Evolutionary conservation across 1,284 basidiomycete genomes (phyloP), one percentile per base, ranked within the genome.

Genomic region (Uromyces viciae-fabae): DNA sequence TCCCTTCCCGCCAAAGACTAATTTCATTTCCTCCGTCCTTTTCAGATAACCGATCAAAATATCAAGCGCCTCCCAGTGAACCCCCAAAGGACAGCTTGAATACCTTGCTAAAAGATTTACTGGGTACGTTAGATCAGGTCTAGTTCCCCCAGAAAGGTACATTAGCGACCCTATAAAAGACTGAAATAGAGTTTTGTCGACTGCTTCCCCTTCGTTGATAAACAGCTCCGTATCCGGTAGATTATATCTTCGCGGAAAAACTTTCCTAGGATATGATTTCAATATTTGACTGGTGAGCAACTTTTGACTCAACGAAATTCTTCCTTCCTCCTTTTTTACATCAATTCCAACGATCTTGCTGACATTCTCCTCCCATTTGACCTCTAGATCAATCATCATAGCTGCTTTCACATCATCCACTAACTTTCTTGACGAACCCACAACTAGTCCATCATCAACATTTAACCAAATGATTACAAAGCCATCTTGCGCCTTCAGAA

Each of bases 1-100:
- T 25, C n/a, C 28, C n/a, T 52, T 36, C 3, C 38, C 49, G 17
- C 40, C 15, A 15, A 73, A 56, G 25, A 19, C 60, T 7, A 60
- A n/a, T 25, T 14, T 31, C 17, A 42, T 36, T 7, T 33, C 14
- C 28, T 8, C 28, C 17, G 15, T 22, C 28, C 14, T 33, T 40
- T 42, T 17, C 8, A 74, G 38, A 49, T 11, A 71, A 33, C 38
- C 43, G 7, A 71, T 42, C 22, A 71, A 28, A 15, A 25, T n/a
- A n/a, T 74, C 31, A 8, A 74, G 28, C 8, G 72, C 72, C n/a
- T 40, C 31, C 72, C 72, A 74, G 52, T 74, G 72, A 8, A 56
- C 25, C 11, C 9, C 17, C 3, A 33, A 38, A 5, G 73, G 73
- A 19, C n/a, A 22, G 19, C 14, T 25, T 4, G 52, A 33, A 38